A percentile compares a stretch with the other conserved stretches of the same genome.
Conservation (phyloP, 352 stramenopile genomes). For the Blastocystis sp. region DNA sequence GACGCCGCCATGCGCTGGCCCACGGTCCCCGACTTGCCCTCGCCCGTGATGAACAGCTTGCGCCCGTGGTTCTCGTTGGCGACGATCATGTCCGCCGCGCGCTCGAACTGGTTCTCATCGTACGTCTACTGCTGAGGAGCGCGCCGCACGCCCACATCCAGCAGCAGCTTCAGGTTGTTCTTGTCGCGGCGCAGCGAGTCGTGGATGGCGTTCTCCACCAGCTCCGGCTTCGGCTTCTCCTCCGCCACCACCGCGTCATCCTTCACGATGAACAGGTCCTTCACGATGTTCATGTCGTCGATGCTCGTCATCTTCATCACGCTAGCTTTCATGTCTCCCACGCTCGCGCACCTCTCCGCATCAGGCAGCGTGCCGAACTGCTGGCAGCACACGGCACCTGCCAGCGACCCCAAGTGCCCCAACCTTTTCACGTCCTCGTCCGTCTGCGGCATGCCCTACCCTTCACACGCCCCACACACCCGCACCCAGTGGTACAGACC, state of each 20-base stretch:
- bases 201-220: slow-evolving; percentile 34
- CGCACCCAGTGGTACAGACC: slow-evolving; percentile 62
- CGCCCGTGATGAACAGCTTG: slow-evolving; percentile 70
- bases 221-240: not conserved
- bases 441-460: slow-evolving; percentile 58
- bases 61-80: slow-evolving; percentile 32
- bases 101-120: slow-evolving; percentile 67
- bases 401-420: slow-evolving; percentile 62
- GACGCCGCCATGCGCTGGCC: slow-evolving; percentile 67
- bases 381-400: slow-evolving; percentile 67
- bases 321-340: slow-evolving; percentile 25
- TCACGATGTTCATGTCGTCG: slow-evolving; percentile 69
- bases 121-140: slow-evolving; percentile 32
- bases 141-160: slow-evolving; percentile 23
- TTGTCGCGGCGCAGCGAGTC: slow-evolving; percentile 40
- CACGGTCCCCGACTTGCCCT: slow-evolving; percentile 70
- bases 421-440: slow-evolving; percentile 47
- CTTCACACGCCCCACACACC: not conserved
- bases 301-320: slow-evolving; percentile 70
- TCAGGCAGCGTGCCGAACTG: slow-evolving; percentile 65
- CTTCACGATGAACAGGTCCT: slow-evolving; percentile 49
- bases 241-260: not conserved
- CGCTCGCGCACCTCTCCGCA: slow-evolving; percentile 40
- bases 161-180: slow-evolving; percentile 61
- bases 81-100: slow-evolving; percentile 62